Evolutionary conservation across 768 basidiomycete genomes (phyloP), one percentile per base, ranked within the genome.

Genomic region (Roridomyces roridus): DNA sequence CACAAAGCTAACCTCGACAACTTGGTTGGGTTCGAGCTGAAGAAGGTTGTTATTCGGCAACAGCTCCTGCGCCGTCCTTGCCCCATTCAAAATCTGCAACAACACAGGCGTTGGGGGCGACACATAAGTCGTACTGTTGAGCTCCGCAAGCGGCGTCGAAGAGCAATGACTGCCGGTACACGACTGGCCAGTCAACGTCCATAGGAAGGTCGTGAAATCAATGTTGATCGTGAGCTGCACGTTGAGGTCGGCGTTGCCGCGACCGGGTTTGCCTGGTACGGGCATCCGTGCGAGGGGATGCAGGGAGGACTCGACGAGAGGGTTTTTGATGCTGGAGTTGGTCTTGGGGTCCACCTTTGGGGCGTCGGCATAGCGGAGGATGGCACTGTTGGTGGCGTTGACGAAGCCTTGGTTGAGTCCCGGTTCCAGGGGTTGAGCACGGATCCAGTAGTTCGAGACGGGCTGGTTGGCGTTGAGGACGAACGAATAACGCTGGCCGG

Each of bases 41-140:
- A 72, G 72, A 9, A 78, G 65, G n/a, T 68, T 62, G 7, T 73
- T 74, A 10, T 65, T 40, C 1, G 70, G 65, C 5, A 72, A 62
- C 26, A 71, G 60, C 21, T 77, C 73, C 28, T 74, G 68, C 0
- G 79, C 74, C 1, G 55, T 64, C 15, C 69, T 65, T 2, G 74
- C 70, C 14, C 81, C 81, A 53, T 76, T 80, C n/a, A 83, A 53
- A 47, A 83, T 80, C 61, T 84, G 80, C 15, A 83, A 70, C 15
- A 85, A 65, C 3, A 80, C 78, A 0, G 82, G 81, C 1, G 75
- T 71, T 20, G 67, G 70, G 0, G 81, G 81, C 48, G n/a, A 5
- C 11, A 42, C 21, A 18, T 5, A 20, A 25, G 35, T 14, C 11
- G 23, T 23, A 23, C 2, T 28, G 18, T 24, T 5, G 25, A 31